Conservation (phyloP, 148 eudicot genomes). For the Mesembryanthemum crystallinum region DNA sequence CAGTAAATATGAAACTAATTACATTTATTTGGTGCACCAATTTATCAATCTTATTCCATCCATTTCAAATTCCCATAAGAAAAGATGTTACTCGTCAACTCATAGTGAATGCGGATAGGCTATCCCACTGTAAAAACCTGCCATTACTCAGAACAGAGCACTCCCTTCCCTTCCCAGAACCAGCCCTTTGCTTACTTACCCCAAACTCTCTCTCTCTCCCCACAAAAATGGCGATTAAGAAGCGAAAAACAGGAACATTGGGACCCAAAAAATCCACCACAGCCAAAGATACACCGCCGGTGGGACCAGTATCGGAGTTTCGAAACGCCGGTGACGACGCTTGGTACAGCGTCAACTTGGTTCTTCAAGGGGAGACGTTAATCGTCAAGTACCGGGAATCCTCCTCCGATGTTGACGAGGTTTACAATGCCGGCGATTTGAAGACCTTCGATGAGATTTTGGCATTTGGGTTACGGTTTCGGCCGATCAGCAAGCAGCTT, state of each 20-base stretch:
- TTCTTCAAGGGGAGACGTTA: conserved; percentile 22
- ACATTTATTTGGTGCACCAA: no score
- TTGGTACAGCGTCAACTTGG: conserved; percentile 44
- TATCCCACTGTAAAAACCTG: no score
- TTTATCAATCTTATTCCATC: no score
- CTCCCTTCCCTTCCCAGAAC: neutral
- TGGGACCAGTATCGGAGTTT: conserved; percentile 16
- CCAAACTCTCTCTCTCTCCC: neutral
- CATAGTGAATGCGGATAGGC: no score
- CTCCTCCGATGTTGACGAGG: conserved; percentile 19
- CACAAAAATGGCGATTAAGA: conserved; percentile 13
- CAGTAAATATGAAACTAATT: no score
- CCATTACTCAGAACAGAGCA: no score
- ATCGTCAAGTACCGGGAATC: conserved; percentile 41
- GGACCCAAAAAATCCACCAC: neutral
- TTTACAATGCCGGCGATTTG: conserved; percentile 22
- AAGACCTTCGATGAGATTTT: conserved; percentile 18
- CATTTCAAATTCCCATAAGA: no score
- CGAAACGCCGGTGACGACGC: conserved; percentile 36
- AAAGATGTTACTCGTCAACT: no score
- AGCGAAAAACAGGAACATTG: neutral
- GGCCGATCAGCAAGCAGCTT: conserved; percentile 43
- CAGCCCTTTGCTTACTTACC: no score
- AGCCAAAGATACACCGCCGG: neutral
- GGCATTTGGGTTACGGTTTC: conserved; percentile 30